Evolutionary conservation across 495 filamentous ascomycete genomes (phyloP).

Genomic region (Hypomontagnella submonticulosa): DNA sequence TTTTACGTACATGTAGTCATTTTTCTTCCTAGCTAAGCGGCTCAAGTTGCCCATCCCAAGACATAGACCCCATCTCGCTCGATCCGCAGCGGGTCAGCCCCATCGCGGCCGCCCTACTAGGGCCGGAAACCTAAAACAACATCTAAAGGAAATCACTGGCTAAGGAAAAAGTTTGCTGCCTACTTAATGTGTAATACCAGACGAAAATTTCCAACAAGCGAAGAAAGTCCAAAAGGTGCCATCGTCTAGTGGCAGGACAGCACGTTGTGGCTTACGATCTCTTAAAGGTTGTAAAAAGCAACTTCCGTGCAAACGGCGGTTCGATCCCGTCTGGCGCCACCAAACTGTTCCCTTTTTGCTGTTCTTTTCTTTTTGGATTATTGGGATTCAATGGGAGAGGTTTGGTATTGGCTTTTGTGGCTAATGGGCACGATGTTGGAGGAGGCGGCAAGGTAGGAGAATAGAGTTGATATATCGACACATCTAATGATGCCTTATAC

Average conservation of each 20-base stretch:
- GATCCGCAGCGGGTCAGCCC: constrained; percentile 6
- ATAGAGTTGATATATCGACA: no score
- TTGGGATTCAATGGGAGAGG: no score
- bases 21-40: background rate
- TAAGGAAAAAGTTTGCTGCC: background rate
- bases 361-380: background rate
- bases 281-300: background rate
- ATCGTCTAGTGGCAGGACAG: constrained; percentile 33
- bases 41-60: no score
- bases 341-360: constrained; percentile 1
- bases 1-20: background rate
- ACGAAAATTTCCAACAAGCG: background rate
- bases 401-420: no score
- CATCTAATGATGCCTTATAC: no score
- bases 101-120: constrained; percentile 6
- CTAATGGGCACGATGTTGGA: no score
- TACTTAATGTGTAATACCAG: constrained; percentile 5
- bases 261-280: constrained; percentile 19
- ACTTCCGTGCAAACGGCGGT: constrained; percentile 35
- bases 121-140: constrained; percentile 6
- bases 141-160: background rate
- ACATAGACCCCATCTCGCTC: no score
- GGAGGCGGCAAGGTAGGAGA: no score
- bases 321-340: constrained; percentile 35
- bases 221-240: constrained; percentile 5